A percentile compares a stretch with the other conserved stretches of the same genome.
Conservation (phyloP, 2,329 filamentous ascomycete species). For the Drechmeria coniospora region DNA sequence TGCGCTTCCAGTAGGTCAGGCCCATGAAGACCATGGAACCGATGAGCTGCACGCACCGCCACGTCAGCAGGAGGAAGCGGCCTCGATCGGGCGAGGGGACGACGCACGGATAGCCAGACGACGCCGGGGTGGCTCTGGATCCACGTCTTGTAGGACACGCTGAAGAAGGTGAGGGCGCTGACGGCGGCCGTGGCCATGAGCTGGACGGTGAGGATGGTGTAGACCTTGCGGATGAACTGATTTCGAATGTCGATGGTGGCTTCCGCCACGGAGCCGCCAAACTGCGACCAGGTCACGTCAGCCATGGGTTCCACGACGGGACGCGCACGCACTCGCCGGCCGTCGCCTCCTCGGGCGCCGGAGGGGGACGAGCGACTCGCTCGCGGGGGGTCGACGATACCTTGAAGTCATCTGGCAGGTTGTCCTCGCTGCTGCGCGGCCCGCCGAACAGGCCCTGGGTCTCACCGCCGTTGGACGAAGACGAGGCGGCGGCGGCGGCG, state of each 20-base stretch:
- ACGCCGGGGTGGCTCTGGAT: conserved; percentile 72
- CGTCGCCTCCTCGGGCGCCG: not conserved
- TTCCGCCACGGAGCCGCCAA: conserved; percentile 84
- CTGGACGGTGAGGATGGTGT: conserved; percentile 92
- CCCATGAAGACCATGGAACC: conserved; percentile 73
- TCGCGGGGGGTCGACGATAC: conserved; percentile 30
- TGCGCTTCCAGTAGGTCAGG: conserved; percentile 88
- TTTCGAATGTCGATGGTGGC: conserved; percentile 91
- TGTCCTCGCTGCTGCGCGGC: conserved; percentile 71
- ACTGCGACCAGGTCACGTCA: conserved; percentile 32
- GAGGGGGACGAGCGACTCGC: no score
- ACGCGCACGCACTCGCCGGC: not conserved
- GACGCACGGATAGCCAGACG: conserved; percentile 63
- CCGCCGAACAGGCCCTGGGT: conserved; percentile 47
- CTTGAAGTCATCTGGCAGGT: conserved; percentile 95
- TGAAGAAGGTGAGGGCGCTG: conserved; percentile 77
- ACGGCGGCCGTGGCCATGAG: conserved; percentile 71
- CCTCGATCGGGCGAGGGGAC: not conserved
- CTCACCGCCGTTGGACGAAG: conserved; percentile 25
- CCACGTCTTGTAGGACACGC: conserved; percentile 62
- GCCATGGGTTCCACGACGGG: not conserved
- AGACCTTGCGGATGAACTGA: conserved; percentile 95
- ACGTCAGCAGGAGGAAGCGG: conserved; percentile 7
- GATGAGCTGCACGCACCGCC: conserved; percentile 45
- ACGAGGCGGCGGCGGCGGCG: conserved; percentile 28